These are phyloP conservation scores for Amaranthus hypochondriacus DNA, from an alignment of 148 eudicot species.

Conservation along the genomic window DNA sequence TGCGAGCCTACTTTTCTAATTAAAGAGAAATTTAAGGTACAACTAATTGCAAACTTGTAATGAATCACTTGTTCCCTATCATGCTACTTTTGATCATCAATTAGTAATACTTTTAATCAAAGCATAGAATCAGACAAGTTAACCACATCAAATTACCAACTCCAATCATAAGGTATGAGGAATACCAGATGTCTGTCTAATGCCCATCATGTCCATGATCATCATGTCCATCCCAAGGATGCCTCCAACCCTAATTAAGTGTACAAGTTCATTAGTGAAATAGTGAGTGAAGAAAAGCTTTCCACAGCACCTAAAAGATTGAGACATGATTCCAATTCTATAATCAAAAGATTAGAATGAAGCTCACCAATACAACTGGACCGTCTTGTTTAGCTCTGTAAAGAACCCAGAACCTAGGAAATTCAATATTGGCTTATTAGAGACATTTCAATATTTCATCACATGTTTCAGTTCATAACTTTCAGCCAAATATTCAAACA, in stretches of 20 bases:
- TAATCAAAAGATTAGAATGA: neutral
- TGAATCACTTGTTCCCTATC: neutral
- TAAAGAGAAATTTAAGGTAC: neutral
- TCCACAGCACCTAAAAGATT: neutral
- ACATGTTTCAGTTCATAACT: neutral
- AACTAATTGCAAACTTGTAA: neutral
- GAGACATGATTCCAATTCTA: neutral
- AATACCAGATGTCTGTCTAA: conserved; percentile 32
- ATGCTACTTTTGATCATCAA: neutral
- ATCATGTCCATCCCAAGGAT: conserved; percentile 97
- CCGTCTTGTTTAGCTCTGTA: conserved; percentile 97
- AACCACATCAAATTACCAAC: neutral
- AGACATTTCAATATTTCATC: conserved; percentile 7
- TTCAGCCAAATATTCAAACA: too few species aligned
- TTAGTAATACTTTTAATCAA: neutral
- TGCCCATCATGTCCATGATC: conserved; percentile 54
- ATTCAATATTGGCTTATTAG: neutral
- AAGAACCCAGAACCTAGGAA: conserved; percentile 89
- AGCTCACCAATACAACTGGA: conserved; percentile 88
- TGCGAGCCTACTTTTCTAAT: neutral
- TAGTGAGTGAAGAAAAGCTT: neutral
- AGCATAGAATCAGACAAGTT: neutral
- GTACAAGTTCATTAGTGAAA: conserved; percentile 4
- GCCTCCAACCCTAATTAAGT: conserved; percentile 82
- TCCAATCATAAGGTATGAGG: neutral